Conservation (phyloP, 441 rosid species). For the Theobroma grandiflorum region DNA sequence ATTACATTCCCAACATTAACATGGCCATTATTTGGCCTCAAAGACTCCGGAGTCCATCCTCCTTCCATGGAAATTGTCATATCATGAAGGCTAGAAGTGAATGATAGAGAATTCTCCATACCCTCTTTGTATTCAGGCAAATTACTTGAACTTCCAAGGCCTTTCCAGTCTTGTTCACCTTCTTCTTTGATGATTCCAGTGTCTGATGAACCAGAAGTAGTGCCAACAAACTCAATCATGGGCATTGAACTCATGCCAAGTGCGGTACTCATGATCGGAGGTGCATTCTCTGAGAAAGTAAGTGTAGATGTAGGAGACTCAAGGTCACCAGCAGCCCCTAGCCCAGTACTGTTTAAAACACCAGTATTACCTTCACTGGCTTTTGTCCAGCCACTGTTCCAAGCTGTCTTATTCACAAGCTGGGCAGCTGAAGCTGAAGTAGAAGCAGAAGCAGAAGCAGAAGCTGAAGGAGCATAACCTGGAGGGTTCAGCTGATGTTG, state of each 20-base stretch:
- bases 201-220: slow-evolving; percentile 58
- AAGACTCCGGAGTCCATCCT: slow-evolving; percentile 55
- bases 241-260: slow-evolving; percentile 43
- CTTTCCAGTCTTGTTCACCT: slow-evolving; percentile 68
- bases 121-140: slow-evolving; percentile 40
- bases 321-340: slow-evolving; percentile 38
- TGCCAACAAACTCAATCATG: slow-evolving; percentile 60
- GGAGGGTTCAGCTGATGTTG: slow-evolving; percentile 27
- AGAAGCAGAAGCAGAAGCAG: slow-evolving; percentile 24
- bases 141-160: slow-evolving; percentile 39
- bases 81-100: slow-evolving; percentile 60
- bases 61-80: slow-evolving; percentile 56
- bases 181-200: slow-evolving; percentile 58
- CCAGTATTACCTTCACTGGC: slow-evolving; percentile 14
- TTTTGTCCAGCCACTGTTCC: slow-evolving; percentile 24
- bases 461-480: slow-evolving; percentile 23
- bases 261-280: slow-evolving; percentile 34
- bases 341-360: slow-evolving; percentile 33
- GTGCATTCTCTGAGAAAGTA: slow-evolving; percentile 73
- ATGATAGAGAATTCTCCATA: slow-evolving; percentile 50
- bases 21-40: slow-evolving; percentile 30
- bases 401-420: slow-evolving; percentile 31
- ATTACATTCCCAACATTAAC: slow-evolving; percentile 40
- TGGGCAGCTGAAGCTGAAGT: slow-evolving; percentile 29
- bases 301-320: slow-evolving; percentile 92